Evolutionary conservation across 129 eudicot species (phyloP), one percentile per base, ranked within the genome.

Genomic region (Pittosporum tobira): DNA sequence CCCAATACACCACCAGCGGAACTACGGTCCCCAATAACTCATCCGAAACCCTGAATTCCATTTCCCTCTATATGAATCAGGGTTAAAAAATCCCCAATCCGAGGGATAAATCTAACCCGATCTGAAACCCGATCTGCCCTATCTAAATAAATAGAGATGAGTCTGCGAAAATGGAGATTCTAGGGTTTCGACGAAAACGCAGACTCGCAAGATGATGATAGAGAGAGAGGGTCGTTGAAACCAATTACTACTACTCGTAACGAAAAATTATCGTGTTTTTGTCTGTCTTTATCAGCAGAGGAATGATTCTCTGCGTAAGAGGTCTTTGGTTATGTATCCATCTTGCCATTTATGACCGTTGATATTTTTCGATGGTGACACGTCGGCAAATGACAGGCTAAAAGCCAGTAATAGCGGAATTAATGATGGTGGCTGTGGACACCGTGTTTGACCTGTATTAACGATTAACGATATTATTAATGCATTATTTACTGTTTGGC

Each of bases 1-100:
- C 23, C 96, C 96, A 84, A 72, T 88, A 88, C 36, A 88, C 81
- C 40, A 81, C 72, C 48, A 88, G 51, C 47, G 96, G 96, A 48
- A 67, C 80, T 65, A 88, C 79, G 8, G 94, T 84, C 48, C 94
- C 96, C 77, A 84, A 51, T 21, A 88, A 37, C 70, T 88, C 96
- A 70, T 88, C 96, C 19, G 96, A 84, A 3, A 88, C 20, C 16
- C 56, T 69, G 2, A 78, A 62, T 45, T 75, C 87, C 77, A 73
- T 76, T 14, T 47, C 38, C 22, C 24, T 15, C n/a, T 43, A 63
- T 37, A 63, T 46, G 23, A 19, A 36, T 22, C 45, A 66, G 26
- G 29, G 27, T 18, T 57, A 14, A 7, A 57, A 31, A 29, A 1
- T 57, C 47, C 14, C 24, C 24, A 47, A 44, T 44, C 7, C 19